phyloP scores from a whole-genome alignment of 148 eudicot genomes.

The Limonium bicolor region DNA sequence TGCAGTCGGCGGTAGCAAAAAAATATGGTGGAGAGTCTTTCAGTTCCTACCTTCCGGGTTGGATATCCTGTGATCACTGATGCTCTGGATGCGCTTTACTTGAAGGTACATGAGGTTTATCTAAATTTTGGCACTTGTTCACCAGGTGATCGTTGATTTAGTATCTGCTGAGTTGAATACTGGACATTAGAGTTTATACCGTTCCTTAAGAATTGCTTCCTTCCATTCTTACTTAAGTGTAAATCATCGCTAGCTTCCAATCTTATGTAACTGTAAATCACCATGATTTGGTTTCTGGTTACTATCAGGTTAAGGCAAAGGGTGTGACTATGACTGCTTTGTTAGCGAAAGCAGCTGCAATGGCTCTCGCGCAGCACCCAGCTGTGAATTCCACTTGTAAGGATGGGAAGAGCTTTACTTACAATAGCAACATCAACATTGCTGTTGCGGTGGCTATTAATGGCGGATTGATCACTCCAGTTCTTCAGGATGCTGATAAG shows the following conservation, averaged over 20 bases:
- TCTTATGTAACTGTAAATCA: not conserved
- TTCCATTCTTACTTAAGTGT: not conserved
- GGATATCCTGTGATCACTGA: slow-evolving; percentile 67
- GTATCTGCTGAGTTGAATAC: slow-evolving; percentile 16
- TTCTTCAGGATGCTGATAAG: slow-evolving; percentile 92
- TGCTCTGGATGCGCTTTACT: slow-evolving; percentile 74
- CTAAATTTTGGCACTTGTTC: too few species aligned
- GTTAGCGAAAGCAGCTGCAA: slow-evolving; percentile 74
- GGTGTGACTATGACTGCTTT: slow-evolving; percentile 85
- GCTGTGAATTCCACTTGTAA: slow-evolving; percentile 66
- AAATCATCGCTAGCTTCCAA: not conserved
- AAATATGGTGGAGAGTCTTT: slow-evolving; percentile 75
- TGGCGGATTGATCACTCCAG: slow-evolving; percentile 92
- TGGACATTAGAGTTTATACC: not conserved
- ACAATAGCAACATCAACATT: slow-evolving; percentile 67
- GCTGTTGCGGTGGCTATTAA: slow-evolving; percentile 88
- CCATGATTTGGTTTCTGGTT: not conserved
- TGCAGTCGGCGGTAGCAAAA: slow-evolving; percentile 70
- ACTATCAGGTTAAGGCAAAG: slow-evolving; percentile 52
- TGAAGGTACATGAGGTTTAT: too few species aligned
- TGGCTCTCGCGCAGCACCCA: slow-evolving; percentile 86
- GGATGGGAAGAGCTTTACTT: slow-evolving; percentile 82
- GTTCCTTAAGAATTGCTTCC: not conserved
- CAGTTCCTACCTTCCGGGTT: slow-evolving; percentile 69
- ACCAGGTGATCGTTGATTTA: too few species aligned